Percentiles rank a stretch among this genome's conserved stretches.
phyloP scores from a whole-genome alignment of 352 stramenopile species.

The Pythium coloratum region DNA sequence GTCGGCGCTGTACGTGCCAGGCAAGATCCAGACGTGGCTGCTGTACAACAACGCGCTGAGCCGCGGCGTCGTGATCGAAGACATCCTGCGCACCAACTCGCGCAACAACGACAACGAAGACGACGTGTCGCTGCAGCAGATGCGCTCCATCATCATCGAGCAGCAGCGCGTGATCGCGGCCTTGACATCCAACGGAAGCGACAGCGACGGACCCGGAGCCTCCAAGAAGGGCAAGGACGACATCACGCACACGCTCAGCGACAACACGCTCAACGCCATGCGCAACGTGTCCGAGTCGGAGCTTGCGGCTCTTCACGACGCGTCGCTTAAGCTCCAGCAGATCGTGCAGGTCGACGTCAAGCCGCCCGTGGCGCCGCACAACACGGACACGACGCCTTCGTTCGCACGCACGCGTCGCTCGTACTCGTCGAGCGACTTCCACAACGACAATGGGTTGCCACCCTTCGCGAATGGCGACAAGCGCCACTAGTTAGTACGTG shows the following conservation, averaged over 20 bases:
- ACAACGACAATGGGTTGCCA: conserved; percentile 24
- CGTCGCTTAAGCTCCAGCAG: conserved; percentile 32
- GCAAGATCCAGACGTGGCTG: conserved; percentile 92
- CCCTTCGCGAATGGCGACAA: conserved; percentile 30
- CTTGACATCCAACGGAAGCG: conserved; percentile 34
- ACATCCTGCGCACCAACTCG: conserved; percentile 81
- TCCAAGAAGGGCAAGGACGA: conserved; percentile 27
- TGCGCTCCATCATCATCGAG: conserved; percentile 50
- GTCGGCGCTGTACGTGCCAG: conserved; percentile 72
- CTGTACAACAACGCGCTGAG: conserved; percentile 95
- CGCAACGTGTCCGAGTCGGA: conserved; percentile 42
- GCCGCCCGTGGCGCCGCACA: background rate
- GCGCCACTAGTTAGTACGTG: conserved; percentile 5
- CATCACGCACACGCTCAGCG: conserved; percentile 35
- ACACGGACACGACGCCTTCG: conserved; percentile 2
- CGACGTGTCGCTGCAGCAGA: conserved; percentile 42
- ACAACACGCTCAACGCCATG: conserved; percentile 37
- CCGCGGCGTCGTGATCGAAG: conserved; percentile 92
- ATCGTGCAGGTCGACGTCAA: conserved; percentile 32
- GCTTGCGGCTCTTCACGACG: conserved; percentile 37
- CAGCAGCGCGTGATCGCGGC: conserved; percentile 45
- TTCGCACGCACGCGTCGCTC: conserved; percentile 27
- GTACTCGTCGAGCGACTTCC: conserved; percentile 31
- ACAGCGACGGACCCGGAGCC: conserved; percentile 27
- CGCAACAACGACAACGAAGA: conserved; percentile 41